phyloP scores from a whole-genome alignment of 73 alveolate species.

The Paramecium bursaria region DNA sequence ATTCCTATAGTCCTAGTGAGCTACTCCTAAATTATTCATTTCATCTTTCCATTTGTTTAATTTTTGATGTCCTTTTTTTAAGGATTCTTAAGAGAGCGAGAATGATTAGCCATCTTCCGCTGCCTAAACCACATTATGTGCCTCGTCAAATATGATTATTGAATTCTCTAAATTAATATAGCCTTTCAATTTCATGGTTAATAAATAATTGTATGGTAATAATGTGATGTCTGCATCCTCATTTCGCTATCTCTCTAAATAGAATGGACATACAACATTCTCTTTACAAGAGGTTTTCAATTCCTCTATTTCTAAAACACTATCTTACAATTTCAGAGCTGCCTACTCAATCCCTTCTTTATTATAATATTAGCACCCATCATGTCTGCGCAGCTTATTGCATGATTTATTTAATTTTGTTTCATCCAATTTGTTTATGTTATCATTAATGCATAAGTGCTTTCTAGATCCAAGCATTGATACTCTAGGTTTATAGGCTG shows the following conservation, averaged over 20 bases:
- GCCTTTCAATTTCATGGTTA: conserved; percentile 70
- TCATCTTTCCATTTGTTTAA: no score
- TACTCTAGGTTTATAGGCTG: conserved; percentile 79
- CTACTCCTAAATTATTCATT: no score
- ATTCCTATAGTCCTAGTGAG: no score
- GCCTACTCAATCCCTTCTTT: no score
- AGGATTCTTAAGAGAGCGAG: no score
- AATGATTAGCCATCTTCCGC: conserved; percentile 50
- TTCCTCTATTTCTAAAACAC: conserved; percentile 92
- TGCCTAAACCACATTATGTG: conserved; percentile 66
- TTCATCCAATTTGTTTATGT: conserved; percentile 57
- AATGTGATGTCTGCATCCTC: conserved; percentile 85
- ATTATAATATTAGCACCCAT: no score
- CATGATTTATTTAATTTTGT: conserved; percentile 47
- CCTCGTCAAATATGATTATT: conserved; percentile 60
- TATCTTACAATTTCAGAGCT: no score
- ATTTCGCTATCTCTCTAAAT: conserved; percentile 78
- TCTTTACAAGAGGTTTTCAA: conserved; percentile 76
- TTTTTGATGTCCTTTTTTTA: no score
- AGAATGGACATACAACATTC: conserved; percentile 87
- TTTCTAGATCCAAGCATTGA: conserved; percentile 85
- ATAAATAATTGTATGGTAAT: conserved; percentile 87
- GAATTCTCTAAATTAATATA: conserved; percentile 40
- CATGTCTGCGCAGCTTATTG: conserved; percentile 21
- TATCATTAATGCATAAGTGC: conserved; percentile 78